These are phyloP conservation scores for Leccinum imitatum DNA, from an alignment of 768 basidiomycete species.

Conservation along the genomic window DNA sequence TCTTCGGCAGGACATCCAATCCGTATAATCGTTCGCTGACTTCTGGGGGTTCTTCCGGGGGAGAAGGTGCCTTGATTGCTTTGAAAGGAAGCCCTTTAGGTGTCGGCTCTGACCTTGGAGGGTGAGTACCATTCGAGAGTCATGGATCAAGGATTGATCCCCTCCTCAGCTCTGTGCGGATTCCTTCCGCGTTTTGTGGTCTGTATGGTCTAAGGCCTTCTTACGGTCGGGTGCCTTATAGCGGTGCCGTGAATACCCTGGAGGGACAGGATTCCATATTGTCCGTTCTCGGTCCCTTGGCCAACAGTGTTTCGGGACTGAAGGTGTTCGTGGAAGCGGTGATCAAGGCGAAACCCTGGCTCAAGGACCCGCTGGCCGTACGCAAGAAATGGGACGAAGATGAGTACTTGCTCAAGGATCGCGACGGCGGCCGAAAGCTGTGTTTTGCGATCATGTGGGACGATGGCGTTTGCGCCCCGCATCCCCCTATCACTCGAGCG, in stretches of 20 bases:
- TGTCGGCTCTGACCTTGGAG: slow-evolving; percentile 80
- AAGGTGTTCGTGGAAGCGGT: too few species aligned
- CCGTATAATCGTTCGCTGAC: slow-evolving; percentile 73
- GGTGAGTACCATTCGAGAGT: slow-evolving; percentile 41
- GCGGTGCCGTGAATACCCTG: too few species aligned
- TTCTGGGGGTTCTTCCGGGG: slow-evolving; percentile 80
- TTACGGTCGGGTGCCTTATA: slow-evolving; percentile 67
- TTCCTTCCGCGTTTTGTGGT: slow-evolving; percentile 67
- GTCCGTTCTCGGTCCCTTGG: too few species aligned
- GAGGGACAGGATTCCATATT: too few species aligned
- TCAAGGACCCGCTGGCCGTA: too few species aligned
- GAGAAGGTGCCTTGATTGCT: slow-evolving; percentile 76
- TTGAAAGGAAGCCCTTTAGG: slow-evolving; percentile 49
- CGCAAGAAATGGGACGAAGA: too few species aligned
- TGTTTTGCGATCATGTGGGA: too few species aligned
- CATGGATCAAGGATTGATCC: neutral
- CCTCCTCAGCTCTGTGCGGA: slow-evolving; percentile 58
- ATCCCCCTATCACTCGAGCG: slow-evolving; percentile 64
- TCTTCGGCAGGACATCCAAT: slow-evolving; percentile 79
- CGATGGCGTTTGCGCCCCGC: too few species aligned
- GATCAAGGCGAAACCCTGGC: too few species aligned
- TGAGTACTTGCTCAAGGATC: too few species aligned
- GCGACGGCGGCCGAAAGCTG: too few species aligned
- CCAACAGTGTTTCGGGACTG: too few species aligned
- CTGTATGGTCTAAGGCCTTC: slow-evolving; percentile 73